phyloP scores from a whole-genome alignment of 2,329 filamentous ascomycete genomes.

The Aspergillus flavus region DNA sequence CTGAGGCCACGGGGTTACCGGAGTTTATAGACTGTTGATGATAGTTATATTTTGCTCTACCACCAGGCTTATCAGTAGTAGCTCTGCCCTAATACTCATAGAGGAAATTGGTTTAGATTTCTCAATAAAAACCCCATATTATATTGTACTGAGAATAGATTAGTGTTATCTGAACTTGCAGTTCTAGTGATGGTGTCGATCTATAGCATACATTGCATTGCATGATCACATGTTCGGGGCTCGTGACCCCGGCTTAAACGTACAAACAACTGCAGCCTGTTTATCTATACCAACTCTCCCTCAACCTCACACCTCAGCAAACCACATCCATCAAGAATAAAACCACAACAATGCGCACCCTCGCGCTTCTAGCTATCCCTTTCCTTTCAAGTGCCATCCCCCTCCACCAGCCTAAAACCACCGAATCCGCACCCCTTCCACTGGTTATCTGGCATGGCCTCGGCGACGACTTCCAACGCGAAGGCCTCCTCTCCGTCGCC shows the following conservation, averaged over 20 bases:
- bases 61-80: no score
- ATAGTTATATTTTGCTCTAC: no score
- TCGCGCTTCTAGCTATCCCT: conserved; percentile 11
- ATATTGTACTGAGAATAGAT: not conserved
- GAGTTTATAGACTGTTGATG: no score
- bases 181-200: not conserved
- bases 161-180: not conserved
- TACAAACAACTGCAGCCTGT: not conserved
- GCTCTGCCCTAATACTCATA: no score
- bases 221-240: not conserved
- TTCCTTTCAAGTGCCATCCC: conserved; percentile 26
- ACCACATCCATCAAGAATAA: not conserved
- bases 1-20: no score
- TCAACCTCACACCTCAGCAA: no score
- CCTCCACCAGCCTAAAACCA: conserved; percentile 21
- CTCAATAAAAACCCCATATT: no score
- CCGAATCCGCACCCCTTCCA: conserved; percentile 64
- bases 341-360: conserved; percentile 6
- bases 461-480: conserved; percentile 68
- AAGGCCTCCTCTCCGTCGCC: conserved; percentile 72
- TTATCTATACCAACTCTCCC: not conserved
- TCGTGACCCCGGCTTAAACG: not conserved
- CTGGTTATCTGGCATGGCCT: conserved; percentile 92
- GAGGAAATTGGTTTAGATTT: no score
- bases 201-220: not conserved